Base-by-base conservation (phyloP, 2,329 filamentous ascomycete genomes). In the Pseudohalonectria lignicola region DNA sequence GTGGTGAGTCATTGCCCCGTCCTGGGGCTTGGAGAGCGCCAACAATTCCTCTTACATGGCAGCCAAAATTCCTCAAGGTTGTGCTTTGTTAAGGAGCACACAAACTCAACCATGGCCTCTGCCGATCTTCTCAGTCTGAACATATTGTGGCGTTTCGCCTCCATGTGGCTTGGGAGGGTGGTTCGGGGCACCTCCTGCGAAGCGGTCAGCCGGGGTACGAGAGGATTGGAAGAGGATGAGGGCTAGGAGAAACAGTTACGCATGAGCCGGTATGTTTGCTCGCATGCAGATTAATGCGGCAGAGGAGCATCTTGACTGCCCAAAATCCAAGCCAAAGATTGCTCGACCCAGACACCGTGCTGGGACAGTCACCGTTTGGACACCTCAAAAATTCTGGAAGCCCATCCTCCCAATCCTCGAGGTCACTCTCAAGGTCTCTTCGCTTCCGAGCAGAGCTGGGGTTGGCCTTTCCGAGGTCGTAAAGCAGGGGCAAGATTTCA, bases 241-340 rank as follows among this genome's bases (percentile, higher is more conserved):
- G n/a, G n/a, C n/a, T n/a, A n/a, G n/a, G n/a, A n/a, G n/a, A n/a
- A n/a, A n/a, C n/a, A n/a, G n/a, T n/a, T n/a, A n/a, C n/a, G n/a
- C n/a, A n/a, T n/a, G n/a, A n/a, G n/a, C n/a, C n/a, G n/a, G n/a
- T n/a, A n/a, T n/a, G 49, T 43, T 53, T 62, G 42, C 57, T 53
- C 1, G 57, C 53, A 36, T 69, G 64, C 2, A 71, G 60, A 36
- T 62, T 57, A 17, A 74, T 62, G 2, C 69, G 59, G 19, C 64
- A 59, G 1, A 66, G 52, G 0, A 74, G 51, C 3, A 74, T 54
- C 26, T 62, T 61, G 5, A 66, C 55, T 0, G 65, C 64, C 1
- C 74, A 47, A 44, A 71, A 74, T 1, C 66, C 59, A 2, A 75
- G 50, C 3, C 69, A 64, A 12, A 75, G 54, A 36, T 74, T 74